phyloP scores from a whole-genome alignment of 31 red algal genomes.

The Bonnemaisonia californica region DNA sequence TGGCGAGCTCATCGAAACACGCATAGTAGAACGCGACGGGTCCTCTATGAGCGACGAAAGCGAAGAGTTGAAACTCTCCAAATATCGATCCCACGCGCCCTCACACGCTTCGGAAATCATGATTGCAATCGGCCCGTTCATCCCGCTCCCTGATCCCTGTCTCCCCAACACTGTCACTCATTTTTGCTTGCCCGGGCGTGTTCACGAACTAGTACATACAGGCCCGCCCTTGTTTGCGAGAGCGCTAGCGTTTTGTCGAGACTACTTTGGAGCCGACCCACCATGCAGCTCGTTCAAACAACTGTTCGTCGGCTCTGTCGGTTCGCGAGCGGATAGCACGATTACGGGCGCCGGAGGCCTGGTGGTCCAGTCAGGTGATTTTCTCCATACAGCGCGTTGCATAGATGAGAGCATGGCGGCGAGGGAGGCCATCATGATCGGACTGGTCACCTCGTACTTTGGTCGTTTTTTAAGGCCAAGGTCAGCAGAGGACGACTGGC shows the following conservation, averaged over 20 bases:
- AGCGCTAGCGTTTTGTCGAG: constrained; percentile 60
- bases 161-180: constrained; percentile 52
- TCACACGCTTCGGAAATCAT: constrained; percentile 53
- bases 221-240: constrained; percentile 58
- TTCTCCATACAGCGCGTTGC: constrained; percentile 54
- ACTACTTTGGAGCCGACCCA: constrained; percentile 71
- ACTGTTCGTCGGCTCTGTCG: constrained; percentile 61
- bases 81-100: constrained; percentile 41
- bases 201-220: constrained; percentile 58
- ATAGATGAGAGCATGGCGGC: constrained; percentile 65
- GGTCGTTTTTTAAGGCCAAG: constrained; percentile 65
- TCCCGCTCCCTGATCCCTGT: constrained; percentile 61
- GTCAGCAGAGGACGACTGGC: constrained; percentile 61
- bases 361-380: constrained; percentile 50
- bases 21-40: constrained; percentile 20
- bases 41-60: constrained; percentile 5
- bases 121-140: constrained; percentile 54
- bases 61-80: constrained; percentile 29
- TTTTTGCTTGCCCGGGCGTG: constrained; percentile 72
- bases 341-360: constrained; percentile 68
- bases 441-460: constrained; percentile 58
- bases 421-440: constrained; percentile 64
- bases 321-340: constrained; percentile 30
- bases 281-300: constrained; percentile 67
- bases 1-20: constrained; percentile 54